Evolutionary conservation across 805 yeast species (phyloP), one percentile per base, ranked within the genome.

Genomic region (Starmera amethionina): DNA sequence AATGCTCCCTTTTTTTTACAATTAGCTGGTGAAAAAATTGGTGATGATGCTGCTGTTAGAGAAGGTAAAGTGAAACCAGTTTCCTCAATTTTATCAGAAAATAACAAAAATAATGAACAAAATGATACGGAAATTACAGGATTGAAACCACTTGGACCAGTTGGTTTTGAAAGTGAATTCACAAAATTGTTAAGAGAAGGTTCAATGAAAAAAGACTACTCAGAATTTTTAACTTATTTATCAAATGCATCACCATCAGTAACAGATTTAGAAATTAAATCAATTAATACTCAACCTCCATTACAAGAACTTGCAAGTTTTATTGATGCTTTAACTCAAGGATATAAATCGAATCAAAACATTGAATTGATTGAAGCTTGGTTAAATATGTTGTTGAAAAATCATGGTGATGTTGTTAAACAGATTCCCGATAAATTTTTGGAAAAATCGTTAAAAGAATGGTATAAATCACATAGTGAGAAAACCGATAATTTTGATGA

Each of bases 191-290:
- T 88, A 35, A 72, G 90, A 53, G 73, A 70, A 48, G 74, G 78
- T 5, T 47, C 66, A 6, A 62, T 60, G 27, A 19, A 44, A 0
- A 46, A 45, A 0, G 70, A 78, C 41, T 79, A 63, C 49, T 42
- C 58, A 1, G 63, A 53, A 13, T 81, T 90, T 54, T 65, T 87
- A 43, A 52, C 57, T 1, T 73, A 66, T 51, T 56, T 93, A 29
- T 65, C 77, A 9, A 54, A 56, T 3, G 70, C 85, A 31, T 70
- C 96, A 0, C 96, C 97, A 5, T 70, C 96, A 2, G 62, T 73
- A 3, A 70, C 87, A 22, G 97, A 93, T 57, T 60, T 93, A 42
- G 99, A 93, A 59, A 77, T 93, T 42, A 77, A 94, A 52, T 82
- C 96, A 3, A 59, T 93, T 46, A 73, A 77, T 48, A 58, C 81